These are phyloP conservation scores for Bruguiera sexangula DNA, from an alignment of 345 rosid genomes.

Conservation along the genomic window DNA sequence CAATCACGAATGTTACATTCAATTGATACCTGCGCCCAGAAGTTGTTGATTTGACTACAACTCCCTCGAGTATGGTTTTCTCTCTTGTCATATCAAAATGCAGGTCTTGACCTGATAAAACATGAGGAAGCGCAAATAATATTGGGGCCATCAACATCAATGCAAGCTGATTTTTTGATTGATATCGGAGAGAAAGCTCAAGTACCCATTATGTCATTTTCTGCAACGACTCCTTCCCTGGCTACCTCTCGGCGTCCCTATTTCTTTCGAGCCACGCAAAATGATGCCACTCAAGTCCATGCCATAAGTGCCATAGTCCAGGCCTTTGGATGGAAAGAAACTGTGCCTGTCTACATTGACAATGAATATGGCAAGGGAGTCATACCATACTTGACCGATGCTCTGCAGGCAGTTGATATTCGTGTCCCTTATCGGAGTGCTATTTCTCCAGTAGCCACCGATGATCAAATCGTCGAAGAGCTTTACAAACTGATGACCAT, in stretches of 20 bases:
- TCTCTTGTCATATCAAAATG: not conserved
- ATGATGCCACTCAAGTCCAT: constrained; percentile 38
- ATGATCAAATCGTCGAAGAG: constrained; percentile 36
- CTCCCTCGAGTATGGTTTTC: not conserved
- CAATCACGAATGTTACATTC: too few species aligned
- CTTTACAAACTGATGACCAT: constrained; percentile 39
- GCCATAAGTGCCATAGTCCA: constrained; percentile 43
- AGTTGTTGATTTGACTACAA: too few species aligned
- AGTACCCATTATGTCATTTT: constrained; percentile 46
- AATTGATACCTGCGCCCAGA: too few species aligned
- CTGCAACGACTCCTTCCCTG: constrained; percentile 39
- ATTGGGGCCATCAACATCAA: constrained; percentile 43
- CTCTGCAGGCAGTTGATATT: constrained; percentile 28
- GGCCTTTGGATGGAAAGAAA: constrained; percentile 39
- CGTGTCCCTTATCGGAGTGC: constrained; percentile 20
- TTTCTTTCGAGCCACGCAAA: constrained; percentile 36
- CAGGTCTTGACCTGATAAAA: constrained; percentile 28
- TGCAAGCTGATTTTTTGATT: constrained; percentile 35
- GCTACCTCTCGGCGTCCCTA: constrained; percentile 23
- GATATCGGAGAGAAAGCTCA: constrained; percentile 30
- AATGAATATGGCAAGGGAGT: constrained; percentile 38
- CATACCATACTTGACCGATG: constrained; percentile 31
- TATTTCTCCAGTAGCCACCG: constrained; percentile 29
- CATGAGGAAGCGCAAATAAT: constrained; percentile 46
- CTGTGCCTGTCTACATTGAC: constrained; percentile 33